phyloP scores from a whole-genome alignment of 306 rosid species.

The Mimosa pudica region DNA sequence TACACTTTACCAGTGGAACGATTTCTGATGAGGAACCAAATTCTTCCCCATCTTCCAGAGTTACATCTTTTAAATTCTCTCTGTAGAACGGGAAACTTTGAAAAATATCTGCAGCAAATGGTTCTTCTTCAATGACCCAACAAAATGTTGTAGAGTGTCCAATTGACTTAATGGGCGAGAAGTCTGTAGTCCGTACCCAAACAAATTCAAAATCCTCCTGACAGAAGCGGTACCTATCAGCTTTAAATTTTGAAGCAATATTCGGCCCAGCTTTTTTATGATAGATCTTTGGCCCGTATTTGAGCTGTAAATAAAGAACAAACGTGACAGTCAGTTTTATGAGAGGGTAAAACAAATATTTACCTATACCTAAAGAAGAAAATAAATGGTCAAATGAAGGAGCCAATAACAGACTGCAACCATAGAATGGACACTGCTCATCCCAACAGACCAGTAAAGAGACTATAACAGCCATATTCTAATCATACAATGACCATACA shows the following conservation, averaged over 20 bases:
- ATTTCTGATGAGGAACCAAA: slow-evolving; percentile 49
- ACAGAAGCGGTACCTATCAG: slow-evolving; percentile 67
- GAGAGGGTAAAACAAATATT: not conserved
- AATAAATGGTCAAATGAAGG: slow-evolving; percentile 8
- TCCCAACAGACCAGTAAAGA: not conserved
- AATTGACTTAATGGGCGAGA: slow-evolving; percentile 59
- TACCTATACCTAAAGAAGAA: not conserved
- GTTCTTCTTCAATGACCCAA: slow-evolving; percentile 69
- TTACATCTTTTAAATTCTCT: slow-evolving; percentile 50
- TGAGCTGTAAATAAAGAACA: slow-evolving; percentile 54
- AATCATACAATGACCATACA: not conserved
- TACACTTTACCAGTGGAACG: slow-evolving; percentile 70
- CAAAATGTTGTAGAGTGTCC: slow-evolving; percentile 75
- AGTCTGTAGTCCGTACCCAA: slow-evolving; percentile 87
- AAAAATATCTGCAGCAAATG: slow-evolving; percentile 51
- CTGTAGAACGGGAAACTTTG: slow-evolving; percentile 58
- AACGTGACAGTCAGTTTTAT: not conserved
- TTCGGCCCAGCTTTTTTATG: slow-evolving; percentile 54
- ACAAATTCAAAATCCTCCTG: slow-evolving; percentile 73
- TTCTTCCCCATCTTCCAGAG: slow-evolving; percentile 56
- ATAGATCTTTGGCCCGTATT: slow-evolving; percentile 79
- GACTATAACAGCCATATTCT: not conserved
- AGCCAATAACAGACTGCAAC: slow-evolving; percentile 4
- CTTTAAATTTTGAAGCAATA: slow-evolving; percentile 50
- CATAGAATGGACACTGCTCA: not conserved